Evolutionary conservation across 306 rosid species (phyloP).

Genomic region (Malus domestica): DNA sequence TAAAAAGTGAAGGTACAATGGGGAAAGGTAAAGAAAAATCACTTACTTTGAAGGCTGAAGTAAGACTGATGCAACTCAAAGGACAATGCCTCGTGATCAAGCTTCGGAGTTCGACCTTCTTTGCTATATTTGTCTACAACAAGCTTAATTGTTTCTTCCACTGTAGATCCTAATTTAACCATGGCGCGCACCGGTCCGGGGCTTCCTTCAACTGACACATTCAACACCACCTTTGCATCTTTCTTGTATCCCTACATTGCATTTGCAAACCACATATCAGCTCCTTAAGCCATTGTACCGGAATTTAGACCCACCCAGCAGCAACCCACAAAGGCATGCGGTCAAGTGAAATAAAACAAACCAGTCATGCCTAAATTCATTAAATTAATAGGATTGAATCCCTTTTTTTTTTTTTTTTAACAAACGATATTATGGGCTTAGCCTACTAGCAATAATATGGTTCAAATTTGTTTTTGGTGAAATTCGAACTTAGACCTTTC

Average conservation of each 20-base stretch:
- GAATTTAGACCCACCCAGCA: background rate
- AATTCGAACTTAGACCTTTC: no score
- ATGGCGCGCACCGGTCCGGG: slow-evolving; percentile 71
- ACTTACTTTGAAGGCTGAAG: slow-evolving; percentile 80
- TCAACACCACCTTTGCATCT: slow-evolving; percentile 83
- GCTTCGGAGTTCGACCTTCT: slow-evolving; percentile 72
- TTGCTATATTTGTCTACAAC: slow-evolving; percentile 58
- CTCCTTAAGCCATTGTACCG: background rate
- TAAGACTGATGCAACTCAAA: slow-evolving; percentile 67
- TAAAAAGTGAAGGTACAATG: background rate
- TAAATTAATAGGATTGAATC: no score
- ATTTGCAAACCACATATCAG: background rate
- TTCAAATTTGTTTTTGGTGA: no score
- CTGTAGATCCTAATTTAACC: slow-evolving; percentile 73
- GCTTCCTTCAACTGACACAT: slow-evolving; percentile 83
- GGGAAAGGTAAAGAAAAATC: background rate
- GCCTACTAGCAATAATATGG: no score
- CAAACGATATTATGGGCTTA: no score
- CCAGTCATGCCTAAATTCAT: background rate
- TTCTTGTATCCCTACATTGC: slow-evolving; percentile 44
- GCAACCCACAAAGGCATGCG: background rate
- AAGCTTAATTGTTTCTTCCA: slow-evolving; percentile 55
- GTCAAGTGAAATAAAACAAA: background rate
- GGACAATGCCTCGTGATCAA: slow-evolving; percentile 27
- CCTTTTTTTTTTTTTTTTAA: no score